phyloP scores from a whole-genome alignment of 495 filamentous ascomycete genomes.

The Tuber aestivum region DNA sequence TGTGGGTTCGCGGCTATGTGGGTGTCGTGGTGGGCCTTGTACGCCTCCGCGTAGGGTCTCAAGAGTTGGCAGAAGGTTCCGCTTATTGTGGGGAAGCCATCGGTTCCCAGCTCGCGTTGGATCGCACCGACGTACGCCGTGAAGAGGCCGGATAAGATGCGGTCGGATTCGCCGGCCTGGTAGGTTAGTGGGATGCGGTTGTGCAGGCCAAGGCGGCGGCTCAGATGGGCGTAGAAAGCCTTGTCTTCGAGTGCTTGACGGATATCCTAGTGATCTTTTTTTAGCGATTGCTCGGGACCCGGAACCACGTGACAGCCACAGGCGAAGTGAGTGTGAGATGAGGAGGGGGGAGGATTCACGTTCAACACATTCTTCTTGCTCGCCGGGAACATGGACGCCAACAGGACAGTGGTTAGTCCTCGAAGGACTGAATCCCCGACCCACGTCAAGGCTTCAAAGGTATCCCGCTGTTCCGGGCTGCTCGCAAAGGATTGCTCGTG shows the following conservation, averaged over 20 bases:
- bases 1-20: constrained; percentile 7
- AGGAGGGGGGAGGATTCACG: constrained; percentile 2
- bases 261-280: constrained; percentile 22
- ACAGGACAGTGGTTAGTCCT: constrained; percentile 26
- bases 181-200: constrained; percentile 21
- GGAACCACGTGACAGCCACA: neutral
- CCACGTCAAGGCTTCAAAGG: constrained; percentile 23
- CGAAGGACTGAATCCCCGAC: constrained; percentile 24
- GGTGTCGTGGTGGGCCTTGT: constrained; percentile 19
- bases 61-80: constrained; percentile 29
- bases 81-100: constrained; percentile 21
- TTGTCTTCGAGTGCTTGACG: constrained; percentile 26
- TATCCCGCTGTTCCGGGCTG: constrained; percentile 9
- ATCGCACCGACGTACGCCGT: constrained; percentile 36
- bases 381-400: constrained; percentile 21
- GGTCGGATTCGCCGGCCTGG: constrained; percentile 22
- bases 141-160: constrained; percentile 35
- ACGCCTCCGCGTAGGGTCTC: constrained; percentile 24
- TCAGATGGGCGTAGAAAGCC: constrained; percentile 35
- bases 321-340: neutral
- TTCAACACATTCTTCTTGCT: constrained; percentile 18
- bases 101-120: constrained; percentile 24
- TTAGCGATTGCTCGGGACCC: neutral
- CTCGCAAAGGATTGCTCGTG: constrained; percentile 7
- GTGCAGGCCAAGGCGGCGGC: constrained; percentile 25